These are phyloP conservation scores for Boletus insuetus DNA, from an alignment of 768 basidiomycete genomes.

Conservation along the genomic window DNA sequence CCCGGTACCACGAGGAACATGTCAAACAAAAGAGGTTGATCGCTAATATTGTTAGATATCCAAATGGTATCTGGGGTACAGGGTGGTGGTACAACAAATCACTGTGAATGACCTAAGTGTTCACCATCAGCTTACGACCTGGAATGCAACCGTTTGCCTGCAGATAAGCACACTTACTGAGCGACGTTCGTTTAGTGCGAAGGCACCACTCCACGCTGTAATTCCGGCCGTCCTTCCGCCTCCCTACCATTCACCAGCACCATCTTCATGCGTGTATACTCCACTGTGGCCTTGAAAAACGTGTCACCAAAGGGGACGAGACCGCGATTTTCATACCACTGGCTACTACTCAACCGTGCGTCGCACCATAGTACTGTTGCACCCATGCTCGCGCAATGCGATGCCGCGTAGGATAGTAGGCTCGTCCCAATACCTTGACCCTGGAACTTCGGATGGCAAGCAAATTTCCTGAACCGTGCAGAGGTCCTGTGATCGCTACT, in stretches of 20 bases:
- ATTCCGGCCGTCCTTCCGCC: background rate
- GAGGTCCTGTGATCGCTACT: constrained; percentile 7
- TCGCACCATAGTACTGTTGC: constrained; percentile 57
- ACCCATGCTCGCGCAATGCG: constrained; percentile 40
- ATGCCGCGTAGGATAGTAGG: constrained; percentile 40
- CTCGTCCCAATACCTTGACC: constrained; percentile 51
- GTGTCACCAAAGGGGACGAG: constrained; percentile 46
- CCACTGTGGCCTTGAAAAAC: constrained; percentile 53
- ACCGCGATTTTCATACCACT: constrained; percentile 55
- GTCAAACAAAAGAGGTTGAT: background rate
- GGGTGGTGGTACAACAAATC: constrained; percentile 6
- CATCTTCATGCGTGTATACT: constrained; percentile 56
- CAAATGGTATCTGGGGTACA: constrained; percentile 14
- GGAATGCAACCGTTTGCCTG: background rate
- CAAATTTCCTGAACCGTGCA: constrained; percentile 60
- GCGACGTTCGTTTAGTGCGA: background rate
- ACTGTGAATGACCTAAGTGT: constrained; percentile 6
- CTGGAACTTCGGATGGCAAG: constrained; percentile 51
- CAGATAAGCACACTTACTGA: constrained; percentile 5
- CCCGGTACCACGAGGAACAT: constrained; percentile 5
- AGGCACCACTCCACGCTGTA: background rate
- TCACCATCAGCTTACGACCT: constrained; percentile 7
- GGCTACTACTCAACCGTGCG: constrained; percentile 42
- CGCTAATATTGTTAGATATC: constrained; percentile 1
- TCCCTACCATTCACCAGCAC: constrained; percentile 12